Conservation (phyloP, 345 rosid genomes). For the Capsella bursapastoris region DNA sequence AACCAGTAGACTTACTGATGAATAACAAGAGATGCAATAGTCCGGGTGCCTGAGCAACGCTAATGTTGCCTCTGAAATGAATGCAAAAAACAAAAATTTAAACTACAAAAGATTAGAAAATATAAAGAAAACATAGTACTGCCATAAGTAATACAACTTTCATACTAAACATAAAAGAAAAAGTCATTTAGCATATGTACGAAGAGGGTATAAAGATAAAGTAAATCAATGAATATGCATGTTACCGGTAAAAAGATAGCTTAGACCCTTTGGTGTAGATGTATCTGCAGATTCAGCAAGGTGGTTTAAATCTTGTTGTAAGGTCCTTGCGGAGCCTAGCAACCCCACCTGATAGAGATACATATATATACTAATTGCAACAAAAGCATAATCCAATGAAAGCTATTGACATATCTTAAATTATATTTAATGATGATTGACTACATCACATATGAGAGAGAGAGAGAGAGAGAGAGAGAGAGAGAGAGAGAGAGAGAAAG, state of each 20-base stretch:
- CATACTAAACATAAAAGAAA: background rate
- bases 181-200: background rate
- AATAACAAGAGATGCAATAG: slow-evolving; percentile 89
- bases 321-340: slow-evolving; percentile 75
- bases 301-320: slow-evolving; percentile 74
- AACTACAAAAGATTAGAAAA: background rate
- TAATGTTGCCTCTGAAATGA: slow-evolving; percentile 66
- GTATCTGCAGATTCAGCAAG: slow-evolving; percentile 85
- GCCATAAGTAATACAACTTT: no score
- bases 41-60: slow-evolving; percentile 92
- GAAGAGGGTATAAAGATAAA: no score
- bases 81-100: background rate
- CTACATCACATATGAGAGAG: no score
- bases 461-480: background rate
- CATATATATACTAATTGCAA: no score
- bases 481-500: background rate
- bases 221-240: background rate
- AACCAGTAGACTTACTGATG: slow-evolving; percentile 63
- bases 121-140: no score
- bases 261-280: slow-evolving; percentile 72
- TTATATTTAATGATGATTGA: no score
- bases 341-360: slow-evolving; percentile 63
- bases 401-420: no score
- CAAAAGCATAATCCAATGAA: no score
- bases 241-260: slow-evolving; percentile 78